Conservation (phyloP, 495 filamentous ascomycete species). For the Penicillium odoratum region DNA sequence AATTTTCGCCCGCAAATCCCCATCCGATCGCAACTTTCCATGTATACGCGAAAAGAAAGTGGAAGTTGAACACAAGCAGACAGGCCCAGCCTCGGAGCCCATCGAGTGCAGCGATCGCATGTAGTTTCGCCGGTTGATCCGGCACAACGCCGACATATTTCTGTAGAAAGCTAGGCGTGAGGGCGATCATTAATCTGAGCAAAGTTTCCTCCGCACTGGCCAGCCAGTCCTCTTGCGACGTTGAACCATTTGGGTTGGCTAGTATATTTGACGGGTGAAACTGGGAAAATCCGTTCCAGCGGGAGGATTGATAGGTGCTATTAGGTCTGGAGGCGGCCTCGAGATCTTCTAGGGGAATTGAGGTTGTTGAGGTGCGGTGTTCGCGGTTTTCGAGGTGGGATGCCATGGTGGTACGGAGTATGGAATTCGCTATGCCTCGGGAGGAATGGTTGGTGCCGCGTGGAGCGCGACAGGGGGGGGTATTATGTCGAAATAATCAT, state of each 20-base stretch:
- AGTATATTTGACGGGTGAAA: conserved; percentile 33
- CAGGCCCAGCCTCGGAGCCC: conserved; percentile 53
- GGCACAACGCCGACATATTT: conserved; percentile 38
- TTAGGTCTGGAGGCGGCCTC: conserved; percentile 24
- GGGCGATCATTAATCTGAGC: conserved; percentile 33
- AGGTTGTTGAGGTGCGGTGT: conserved; percentile 21
- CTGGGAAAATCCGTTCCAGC: conserved; percentile 30
- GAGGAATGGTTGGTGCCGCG: conserved; percentile 3
- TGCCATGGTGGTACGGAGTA: conserved; percentile 13
- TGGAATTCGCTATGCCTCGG: neutral
- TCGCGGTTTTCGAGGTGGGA: conserved; percentile 8
- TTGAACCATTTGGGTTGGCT: conserved; percentile 24
- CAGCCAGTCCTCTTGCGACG: conserved; percentile 34
- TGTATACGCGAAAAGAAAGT: conserved; percentile 53
- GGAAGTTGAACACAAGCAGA: conserved; percentile 55
- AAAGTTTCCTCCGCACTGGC: conserved; percentile 27
- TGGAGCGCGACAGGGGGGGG: neutral
- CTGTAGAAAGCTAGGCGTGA: conserved; percentile 45
- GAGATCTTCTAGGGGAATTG: conserved; percentile 35
- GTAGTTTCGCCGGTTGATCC: conserved; percentile 31
- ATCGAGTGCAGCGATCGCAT: conserved; percentile 50
- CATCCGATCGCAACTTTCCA: conserved; percentile 48
- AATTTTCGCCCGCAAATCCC: conserved; percentile 50
- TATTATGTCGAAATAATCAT: neutral
- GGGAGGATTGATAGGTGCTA: conserved; percentile 8